Conservation (phyloP, 495 filamentous ascomycete species). For the Penicillium cataractarum region DNA sequence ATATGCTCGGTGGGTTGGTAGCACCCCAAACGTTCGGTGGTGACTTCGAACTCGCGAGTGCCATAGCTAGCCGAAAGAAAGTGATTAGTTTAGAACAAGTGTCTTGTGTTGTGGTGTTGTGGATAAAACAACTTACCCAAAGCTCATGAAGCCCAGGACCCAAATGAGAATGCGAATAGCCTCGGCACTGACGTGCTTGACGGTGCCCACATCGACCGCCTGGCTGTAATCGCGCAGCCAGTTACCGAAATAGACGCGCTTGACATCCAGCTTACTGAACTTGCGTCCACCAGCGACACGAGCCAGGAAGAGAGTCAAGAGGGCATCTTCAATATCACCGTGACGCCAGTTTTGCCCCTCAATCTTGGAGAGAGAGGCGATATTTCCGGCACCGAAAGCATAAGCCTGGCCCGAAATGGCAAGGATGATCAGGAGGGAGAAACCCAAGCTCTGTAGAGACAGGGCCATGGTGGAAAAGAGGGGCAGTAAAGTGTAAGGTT, state of each 20-base stretch:
- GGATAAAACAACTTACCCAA: conserved; percentile 34
- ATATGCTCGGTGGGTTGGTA: conserved; percentile 90
- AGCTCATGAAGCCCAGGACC: conserved; percentile 64
- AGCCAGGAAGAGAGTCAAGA: conserved; percentile 77
- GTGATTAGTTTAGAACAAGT: conserved; percentile 35
- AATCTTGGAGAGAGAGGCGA: conserved; percentile 72
- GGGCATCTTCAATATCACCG: conserved; percentile 86
- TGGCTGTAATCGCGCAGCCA: conserved; percentile 82
- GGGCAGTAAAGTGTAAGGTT: too few species aligned
- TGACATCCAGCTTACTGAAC: conserved; percentile 85
- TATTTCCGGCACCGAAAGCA: conserved; percentile 90
- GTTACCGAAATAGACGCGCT: conserved; percentile 87
- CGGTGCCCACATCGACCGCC: conserved; percentile 76
- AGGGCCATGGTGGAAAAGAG: conserved; percentile 24
- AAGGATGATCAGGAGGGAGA: conserved; percentile 59
- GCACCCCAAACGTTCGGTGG: conserved; percentile 80
- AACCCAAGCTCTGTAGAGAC: conserved; percentile 35
- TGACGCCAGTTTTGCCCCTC: conserved; percentile 92
- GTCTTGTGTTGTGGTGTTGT: background rate
- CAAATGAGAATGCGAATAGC: conserved; percentile 81
- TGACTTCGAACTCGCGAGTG: conserved; percentile 92
- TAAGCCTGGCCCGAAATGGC: conserved; percentile 64
- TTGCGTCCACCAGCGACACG: conserved; percentile 77
- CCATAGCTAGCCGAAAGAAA: conserved; percentile 59
- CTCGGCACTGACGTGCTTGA: conserved; percentile 85